phyloP scores from a whole-genome alignment of 352 stramenopile genomes.

The Phytophthora palmivora region DNA sequence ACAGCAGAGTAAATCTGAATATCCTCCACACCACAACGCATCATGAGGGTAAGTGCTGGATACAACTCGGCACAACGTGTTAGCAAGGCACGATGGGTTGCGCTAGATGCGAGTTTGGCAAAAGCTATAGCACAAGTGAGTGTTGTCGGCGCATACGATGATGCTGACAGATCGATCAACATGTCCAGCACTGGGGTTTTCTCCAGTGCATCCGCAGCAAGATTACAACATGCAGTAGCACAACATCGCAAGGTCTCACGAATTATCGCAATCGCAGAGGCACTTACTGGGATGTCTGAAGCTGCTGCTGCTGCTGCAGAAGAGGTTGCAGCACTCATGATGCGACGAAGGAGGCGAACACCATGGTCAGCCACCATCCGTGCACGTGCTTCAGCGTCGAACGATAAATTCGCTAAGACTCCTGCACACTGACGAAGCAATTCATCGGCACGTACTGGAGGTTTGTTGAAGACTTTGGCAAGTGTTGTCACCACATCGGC shows the following conservation, averaged over 20 bases:
- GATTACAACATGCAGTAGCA: constrained; percentile 78
- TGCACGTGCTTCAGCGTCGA: constrained; percentile 62
- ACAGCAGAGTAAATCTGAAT: constrained; percentile 92
- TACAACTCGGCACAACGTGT: constrained; percentile 79
- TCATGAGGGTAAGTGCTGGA: constrained; percentile 85
- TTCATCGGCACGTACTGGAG: constrained; percentile 68
- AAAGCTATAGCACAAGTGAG: constrained; percentile 84
- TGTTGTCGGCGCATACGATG: constrained; percentile 66
- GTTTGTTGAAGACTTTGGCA: constrained; percentile 70
- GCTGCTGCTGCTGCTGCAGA: constrained; percentile 25
- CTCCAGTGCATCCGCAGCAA: constrained; percentile 71
- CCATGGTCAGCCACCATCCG: constrained; percentile 72
- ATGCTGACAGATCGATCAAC: constrained; percentile 78
- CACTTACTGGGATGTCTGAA: constrained; percentile 28
- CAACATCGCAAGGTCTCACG: constrained; percentile 78
- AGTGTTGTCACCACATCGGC: constrained; percentile 72
- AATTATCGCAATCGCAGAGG: constrained; percentile 34
- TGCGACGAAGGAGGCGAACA: constrained; percentile 69
- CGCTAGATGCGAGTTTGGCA: constrained; percentile 74
- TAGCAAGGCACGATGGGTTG: constrained; percentile 56
- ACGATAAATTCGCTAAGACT: constrained; percentile 78
- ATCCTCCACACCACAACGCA: constrained; percentile 87
- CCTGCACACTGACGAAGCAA: constrained; percentile 68
- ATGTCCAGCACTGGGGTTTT: constrained; percentile 77
- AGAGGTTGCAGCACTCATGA: constrained; percentile 55